phyloP scores from a whole-genome alignment of 495 filamentous ascomycete genomes.

The Lichenothelia convexa region DNA sequence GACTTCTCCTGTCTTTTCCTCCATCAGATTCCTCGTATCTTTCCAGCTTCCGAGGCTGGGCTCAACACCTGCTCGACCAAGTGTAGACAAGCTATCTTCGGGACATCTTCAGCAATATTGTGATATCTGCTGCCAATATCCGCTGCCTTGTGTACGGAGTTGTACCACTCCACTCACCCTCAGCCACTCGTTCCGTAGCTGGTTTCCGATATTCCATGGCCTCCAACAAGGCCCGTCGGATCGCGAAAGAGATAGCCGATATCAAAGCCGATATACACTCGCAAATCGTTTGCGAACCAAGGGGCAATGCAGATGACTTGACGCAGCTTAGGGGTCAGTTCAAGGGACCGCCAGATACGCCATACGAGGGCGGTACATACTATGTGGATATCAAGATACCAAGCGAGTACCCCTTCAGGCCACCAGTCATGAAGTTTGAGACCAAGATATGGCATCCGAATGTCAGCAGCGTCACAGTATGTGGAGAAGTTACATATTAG shows the following conservation, averaged over 20 bases:
- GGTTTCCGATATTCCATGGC: too few relatives aligned
- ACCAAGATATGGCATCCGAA: slow-evolving; percentile 99
- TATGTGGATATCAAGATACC: slow-evolving; percentile 74
- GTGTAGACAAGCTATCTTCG: too few relatives aligned
- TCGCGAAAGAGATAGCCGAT: slow-evolving; percentile 82
- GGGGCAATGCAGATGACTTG: slow-evolving; percentile 49
- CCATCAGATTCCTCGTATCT: too few relatives aligned
- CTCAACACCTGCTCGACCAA: too few relatives aligned
- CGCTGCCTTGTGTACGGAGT: too few relatives aligned
- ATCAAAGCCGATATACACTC: slow-evolving; percentile 58
- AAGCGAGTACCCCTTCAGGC: slow-evolving; percentile 79
- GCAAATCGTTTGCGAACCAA: slow-evolving; percentile 25
- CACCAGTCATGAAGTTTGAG: slow-evolving; percentile 80
- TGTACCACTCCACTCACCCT: too few relatives aligned
- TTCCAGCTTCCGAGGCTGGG: too few relatives aligned
- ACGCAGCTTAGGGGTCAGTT: slow-evolving; percentile 74
- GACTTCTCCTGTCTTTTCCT: too few relatives aligned
- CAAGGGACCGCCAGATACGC: slow-evolving; percentile 74
- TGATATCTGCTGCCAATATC: too few relatives aligned
- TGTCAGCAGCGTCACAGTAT: slow-evolving; percentile 82
- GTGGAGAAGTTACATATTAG: too few relatives aligned
- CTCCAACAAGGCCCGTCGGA: slow-evolving; percentile 59
- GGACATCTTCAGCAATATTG: too few relatives aligned
- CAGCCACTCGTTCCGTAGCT: too few relatives aligned
- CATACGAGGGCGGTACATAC: slow-evolving; percentile 80